Conservation (phyloP, 2,329 filamentous ascomycete genomes). For the Cladophialophora psammophila region DNA sequence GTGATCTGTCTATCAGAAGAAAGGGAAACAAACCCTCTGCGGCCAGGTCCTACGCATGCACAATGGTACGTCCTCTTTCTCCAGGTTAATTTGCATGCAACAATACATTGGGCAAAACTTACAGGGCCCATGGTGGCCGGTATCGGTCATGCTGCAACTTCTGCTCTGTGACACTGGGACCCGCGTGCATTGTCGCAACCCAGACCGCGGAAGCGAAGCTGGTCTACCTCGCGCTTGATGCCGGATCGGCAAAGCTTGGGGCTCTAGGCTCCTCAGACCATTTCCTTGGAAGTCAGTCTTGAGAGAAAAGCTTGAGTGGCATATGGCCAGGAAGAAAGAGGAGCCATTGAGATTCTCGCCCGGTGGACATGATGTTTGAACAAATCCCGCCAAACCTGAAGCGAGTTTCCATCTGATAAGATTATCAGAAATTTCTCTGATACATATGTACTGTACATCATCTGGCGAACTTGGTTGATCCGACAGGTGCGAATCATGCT, state of each 20-base stretch:
- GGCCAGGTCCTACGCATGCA: not conserved
- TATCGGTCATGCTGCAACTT: constrained; percentile 7
- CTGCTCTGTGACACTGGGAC: not conserved
- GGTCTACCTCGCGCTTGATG: not conserved
- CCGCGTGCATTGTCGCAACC: constrained; percentile 2
- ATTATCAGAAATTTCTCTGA: constrained; percentile 15
- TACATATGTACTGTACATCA: too few relatives aligned
- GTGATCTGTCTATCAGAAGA: not conserved
- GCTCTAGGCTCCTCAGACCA: not conserved
- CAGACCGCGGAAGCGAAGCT: not conserved
- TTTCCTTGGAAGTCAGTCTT: not conserved
- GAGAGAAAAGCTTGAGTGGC: not conserved
- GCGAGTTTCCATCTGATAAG: constrained; percentile 23
- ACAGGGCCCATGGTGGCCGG: not conserved
- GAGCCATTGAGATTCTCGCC: not conserved
- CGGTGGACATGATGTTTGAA: not conserved
- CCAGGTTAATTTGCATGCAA: not conserved
- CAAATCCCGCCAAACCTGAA: not conserved
- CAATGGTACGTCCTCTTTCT: not conserved
- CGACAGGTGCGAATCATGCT: not conserved
- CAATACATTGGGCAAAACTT: not conserved
- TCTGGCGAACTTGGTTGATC: not conserved
- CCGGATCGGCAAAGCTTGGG: not conserved
- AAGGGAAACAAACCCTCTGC: not conserved
- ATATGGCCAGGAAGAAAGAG: not conserved